These are phyloP conservation scores for Actinomortierella ambigua DNA, from an alignment of 371 early-diverging fungal genomes.

Conservation along the genomic window DNA sequence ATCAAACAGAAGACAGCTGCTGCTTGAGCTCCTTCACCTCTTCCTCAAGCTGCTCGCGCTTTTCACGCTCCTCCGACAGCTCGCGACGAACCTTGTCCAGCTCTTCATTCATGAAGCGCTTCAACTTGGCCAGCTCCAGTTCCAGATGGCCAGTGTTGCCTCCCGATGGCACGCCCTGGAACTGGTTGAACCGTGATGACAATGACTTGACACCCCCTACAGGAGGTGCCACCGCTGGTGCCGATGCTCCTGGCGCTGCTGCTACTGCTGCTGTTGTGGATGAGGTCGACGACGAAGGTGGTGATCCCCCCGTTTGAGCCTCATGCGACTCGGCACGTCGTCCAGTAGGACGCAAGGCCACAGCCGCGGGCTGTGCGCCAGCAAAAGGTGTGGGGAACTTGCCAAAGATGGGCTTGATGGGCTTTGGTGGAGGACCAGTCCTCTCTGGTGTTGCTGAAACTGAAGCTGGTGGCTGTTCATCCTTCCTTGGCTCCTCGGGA, in stretches of 20 bases:
- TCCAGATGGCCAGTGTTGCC: conserved; percentile 60
- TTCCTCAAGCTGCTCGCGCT: conserved; percentile 53
- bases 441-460: conserved; percentile 25
- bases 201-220: conserved; percentile 58
- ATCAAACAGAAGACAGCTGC: conserved; percentile 8
- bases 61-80: conserved; percentile 57
- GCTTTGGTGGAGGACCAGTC: conserved; percentile 57
- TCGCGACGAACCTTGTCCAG: conserved; percentile 59
- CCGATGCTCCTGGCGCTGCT: conserved; percentile 30
- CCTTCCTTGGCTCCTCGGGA: conserved; percentile 25
- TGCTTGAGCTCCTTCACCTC: conserved; percentile 49
- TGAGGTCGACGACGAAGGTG: conserved; percentile 31
- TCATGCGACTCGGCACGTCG: conserved; percentile 22
- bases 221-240: conserved; percentile 47
- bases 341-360: conserved; percentile 45
- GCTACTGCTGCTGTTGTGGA: conserved; percentile 20
- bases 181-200: conserved; percentile 60
- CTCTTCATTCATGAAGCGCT: conserved; percentile 63
- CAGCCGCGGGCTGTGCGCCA: conserved; percentile 46
- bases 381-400: conserved; percentile 72
- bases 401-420: conserved; percentile 66
- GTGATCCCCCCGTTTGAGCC: conserved; percentile 51
- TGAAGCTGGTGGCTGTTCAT: conserved; percentile 22
- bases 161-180: conserved; percentile 51
- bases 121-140: conserved; percentile 53